phyloP scores from a whole-genome alignment of 2,329 filamentous ascomycete genomes.

The Fusarium agapanthi region DNA sequence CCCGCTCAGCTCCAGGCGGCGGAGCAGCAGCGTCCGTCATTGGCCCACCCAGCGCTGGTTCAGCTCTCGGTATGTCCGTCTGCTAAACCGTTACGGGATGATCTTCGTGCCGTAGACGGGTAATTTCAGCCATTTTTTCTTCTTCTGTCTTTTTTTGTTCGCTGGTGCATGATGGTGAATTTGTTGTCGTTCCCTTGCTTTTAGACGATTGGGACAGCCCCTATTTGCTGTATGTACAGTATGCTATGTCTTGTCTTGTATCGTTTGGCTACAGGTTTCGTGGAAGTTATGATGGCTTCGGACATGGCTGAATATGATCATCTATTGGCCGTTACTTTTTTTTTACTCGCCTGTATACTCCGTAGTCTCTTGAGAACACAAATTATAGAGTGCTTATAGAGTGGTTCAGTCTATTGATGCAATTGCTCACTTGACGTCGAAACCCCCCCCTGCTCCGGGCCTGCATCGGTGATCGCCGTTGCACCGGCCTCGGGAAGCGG shows the following conservation, averaged over 20 bases:
- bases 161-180: not conserved
- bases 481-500: constrained; percentile 23
- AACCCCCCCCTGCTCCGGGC: constrained; percentile 8
- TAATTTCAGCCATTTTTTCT: constrained; percentile 29
- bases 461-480: constrained; percentile 41
- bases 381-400: not conserved
- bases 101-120: constrained; percentile 28
- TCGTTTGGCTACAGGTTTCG: not conserved
- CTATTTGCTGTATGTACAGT: not conserved
- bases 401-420: not conserved
- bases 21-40: constrained; percentile 12
- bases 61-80: constrained; percentile 44
- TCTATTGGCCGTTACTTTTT: not conserved
- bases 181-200: not conserved
- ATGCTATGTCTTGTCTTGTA: not conserved
- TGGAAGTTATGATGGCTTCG: constrained; percentile 31
- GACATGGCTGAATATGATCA: constrained; percentile 8
- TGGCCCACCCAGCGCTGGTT: constrained; percentile 21
- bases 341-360: not conserved
- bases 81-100: constrained; percentile 36
- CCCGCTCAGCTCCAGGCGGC: constrained; percentile 25
- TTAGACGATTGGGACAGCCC: not conserved
- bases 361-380: not conserved
- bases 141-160: not conserved
- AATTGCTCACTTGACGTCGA: not conserved